phyloP scores from a whole-genome alignment of 2,329 filamentous ascomycete species.

The Penicillium sp. region DNA sequence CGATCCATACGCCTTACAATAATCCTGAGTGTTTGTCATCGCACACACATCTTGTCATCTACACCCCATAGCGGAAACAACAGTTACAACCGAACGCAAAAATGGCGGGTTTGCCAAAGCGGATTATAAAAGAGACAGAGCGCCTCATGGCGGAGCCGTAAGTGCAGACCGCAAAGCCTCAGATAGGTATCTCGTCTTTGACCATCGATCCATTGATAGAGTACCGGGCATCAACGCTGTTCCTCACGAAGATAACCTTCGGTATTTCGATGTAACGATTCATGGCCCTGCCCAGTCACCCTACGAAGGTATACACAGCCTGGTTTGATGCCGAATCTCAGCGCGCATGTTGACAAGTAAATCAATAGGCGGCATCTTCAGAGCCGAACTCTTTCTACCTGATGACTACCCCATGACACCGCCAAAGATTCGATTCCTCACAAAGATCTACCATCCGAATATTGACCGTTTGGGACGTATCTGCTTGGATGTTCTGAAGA shows the following conservation, averaged over 20 bases:
- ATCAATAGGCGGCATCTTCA: slow-evolving; percentile 72
- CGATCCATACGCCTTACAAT: background rate
- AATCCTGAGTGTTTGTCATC: background rate
- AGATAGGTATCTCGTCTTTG: slow-evolving; percentile 1
- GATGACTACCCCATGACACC: slow-evolving; percentile 99
- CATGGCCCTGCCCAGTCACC: slow-evolving; percentile 88
- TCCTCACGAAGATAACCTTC: slow-evolving; percentile 93
- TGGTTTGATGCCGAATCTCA: background rate
- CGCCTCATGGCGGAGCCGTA: slow-evolving; percentile 95
- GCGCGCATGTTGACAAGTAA: background rate
- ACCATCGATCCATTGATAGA: slow-evolving; percentile 44
- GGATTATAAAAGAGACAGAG: slow-evolving; percentile 98
- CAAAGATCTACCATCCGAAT: slow-evolving; percentile 99
- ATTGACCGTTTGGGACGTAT: slow-evolving; percentile 97
- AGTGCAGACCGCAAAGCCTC: slow-evolving; percentile 33
- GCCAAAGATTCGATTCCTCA: slow-evolving; percentile 96
- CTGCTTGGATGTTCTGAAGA: slow-evolving; percentile 95
- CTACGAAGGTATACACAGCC: slow-evolving; percentile 73
- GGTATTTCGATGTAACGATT: slow-evolving; percentile 98
- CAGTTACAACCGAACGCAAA: background rate
- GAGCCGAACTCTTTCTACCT: slow-evolving; percentile 93
- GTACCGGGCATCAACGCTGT: slow-evolving; percentile 94
- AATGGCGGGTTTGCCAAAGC: slow-evolving; percentile 75
- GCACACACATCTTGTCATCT: background rate
- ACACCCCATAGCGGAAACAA: background rate